Percentiles rank a stretch among this genome's conserved stretches.
These are phyloP conservation scores for Excoecaria agallocha DNA, from an alignment of 345 rosid species.

Conservation along the genomic window DNA sequence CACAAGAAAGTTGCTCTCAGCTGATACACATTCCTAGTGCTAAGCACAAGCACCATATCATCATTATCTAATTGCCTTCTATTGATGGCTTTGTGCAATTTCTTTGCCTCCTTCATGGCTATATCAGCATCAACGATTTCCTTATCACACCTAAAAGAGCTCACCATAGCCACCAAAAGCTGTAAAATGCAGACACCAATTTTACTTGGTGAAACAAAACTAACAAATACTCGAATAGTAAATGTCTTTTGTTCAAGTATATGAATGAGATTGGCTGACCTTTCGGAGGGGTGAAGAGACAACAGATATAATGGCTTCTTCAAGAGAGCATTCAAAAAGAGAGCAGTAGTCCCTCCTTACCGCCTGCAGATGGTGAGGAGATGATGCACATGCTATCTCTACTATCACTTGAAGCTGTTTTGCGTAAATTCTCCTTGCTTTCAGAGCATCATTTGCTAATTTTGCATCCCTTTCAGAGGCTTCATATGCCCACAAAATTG, in stretches of 20 bases:
- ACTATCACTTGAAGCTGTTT: constrained; percentile 54
- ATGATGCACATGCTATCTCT: constrained; percentile 75
- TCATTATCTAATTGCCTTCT: constrained; percentile 59
- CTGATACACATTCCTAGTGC: constrained; percentile 70
- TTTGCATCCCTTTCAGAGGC: constrained; percentile 81
- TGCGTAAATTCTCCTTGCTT: constrained; percentile 33
- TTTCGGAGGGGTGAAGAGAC: constrained; percentile 50
- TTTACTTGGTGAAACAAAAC: background rate
- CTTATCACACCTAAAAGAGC: constrained; percentile 72
- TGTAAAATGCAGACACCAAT: constrained; percentile 22
- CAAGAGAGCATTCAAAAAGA: constrained; percentile 58
- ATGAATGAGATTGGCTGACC: constrained; percentile 39
- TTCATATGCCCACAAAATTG: constrained; percentile 50
- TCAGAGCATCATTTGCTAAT: constrained; percentile 56
- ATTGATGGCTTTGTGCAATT: constrained; percentile 56
- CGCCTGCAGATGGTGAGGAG: constrained; percentile 66
- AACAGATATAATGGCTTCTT: constrained; percentile 60
- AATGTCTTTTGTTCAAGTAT: background rate
- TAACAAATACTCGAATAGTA: too few relatives aligned
- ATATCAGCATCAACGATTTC: constrained; percentile 46
- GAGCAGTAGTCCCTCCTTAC: constrained; percentile 77
- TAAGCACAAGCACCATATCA: constrained; percentile 50
- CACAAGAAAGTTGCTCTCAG: constrained; percentile 65
- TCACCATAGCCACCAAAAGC: constrained; percentile 64
- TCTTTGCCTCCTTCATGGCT: constrained; percentile 61